Evolutionary conservation across 129 eudicot genomes (phyloP).

Genomic region (Flaveria brownii): DNA sequence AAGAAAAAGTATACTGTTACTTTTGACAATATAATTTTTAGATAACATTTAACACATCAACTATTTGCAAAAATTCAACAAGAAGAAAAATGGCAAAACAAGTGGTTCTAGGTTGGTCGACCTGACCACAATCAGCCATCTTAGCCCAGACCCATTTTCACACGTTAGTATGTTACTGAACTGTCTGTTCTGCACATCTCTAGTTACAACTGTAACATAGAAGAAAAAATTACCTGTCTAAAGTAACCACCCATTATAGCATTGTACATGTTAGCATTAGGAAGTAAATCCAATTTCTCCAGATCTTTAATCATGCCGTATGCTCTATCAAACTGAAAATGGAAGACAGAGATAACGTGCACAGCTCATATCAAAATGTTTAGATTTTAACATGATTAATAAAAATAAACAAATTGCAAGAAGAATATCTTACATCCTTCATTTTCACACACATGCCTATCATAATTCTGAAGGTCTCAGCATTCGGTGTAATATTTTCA

Average conservation of each 20-base stretch:
- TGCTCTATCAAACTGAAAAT: slow-evolving; percentile 76
- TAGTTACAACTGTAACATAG: neutral
- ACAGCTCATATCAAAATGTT: slow-evolving; percentile 13
- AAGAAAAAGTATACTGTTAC: neutral
- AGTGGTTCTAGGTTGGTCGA: neutral
- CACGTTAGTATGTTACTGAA: neutral
- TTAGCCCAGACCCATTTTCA: slow-evolving; percentile 10
- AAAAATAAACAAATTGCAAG: slow-evolving; percentile 26
- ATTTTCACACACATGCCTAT: slow-evolving; percentile 62
- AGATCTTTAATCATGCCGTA: slow-evolving; percentile 66
- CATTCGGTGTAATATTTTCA: slow-evolving; percentile 43
- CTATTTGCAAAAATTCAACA: neutral
- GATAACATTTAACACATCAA: neutral
- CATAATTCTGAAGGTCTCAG: slow-evolving; percentile 69
- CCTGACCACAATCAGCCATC: neutral
- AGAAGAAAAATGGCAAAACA: neutral
- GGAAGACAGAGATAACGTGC: neutral
- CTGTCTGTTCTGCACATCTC: neutral
- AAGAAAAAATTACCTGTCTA: slow-evolving; percentile 59
- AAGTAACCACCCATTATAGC: slow-evolving; percentile 75
- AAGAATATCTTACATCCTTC: slow-evolving; percentile 74
- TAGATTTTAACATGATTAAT: slow-evolving; percentile 20
- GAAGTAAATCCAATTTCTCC: slow-evolving; percentile 46
- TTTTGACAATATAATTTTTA: neutral
- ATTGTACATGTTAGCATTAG: slow-evolving; percentile 71